These are phyloP conservation scores for Microascus cirrosus DNA, from an alignment of 2,329 filamentous ascomycete genomes.

Conservation along the genomic window DNA sequence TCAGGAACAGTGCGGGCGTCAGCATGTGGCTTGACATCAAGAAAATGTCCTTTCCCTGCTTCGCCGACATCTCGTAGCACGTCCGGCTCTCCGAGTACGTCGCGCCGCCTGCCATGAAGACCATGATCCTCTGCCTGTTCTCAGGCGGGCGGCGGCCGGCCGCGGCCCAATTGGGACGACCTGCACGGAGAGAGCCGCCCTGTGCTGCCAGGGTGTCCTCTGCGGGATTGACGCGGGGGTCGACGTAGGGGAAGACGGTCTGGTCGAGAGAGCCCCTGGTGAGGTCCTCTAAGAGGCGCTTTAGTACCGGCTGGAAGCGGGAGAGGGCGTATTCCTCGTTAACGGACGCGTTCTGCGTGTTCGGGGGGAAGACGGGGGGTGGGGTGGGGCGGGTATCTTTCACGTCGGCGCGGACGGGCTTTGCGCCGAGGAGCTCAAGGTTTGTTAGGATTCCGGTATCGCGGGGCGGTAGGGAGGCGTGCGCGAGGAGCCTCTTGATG, in stretches of 20 bases:
- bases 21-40: constrained; percentile 89
- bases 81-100: constrained; percentile 83
- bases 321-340: constrained; percentile 78
- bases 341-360: constrained; percentile 31
- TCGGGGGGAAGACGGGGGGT: constrained; percentile 56
- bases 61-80: constrained; percentile 76
- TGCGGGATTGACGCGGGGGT: constrained; percentile 54
- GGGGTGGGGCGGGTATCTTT: constrained; percentile 64
- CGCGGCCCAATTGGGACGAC: constrained; percentile 92
- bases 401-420: constrained; percentile 47
- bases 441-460: constrained; percentile 67
- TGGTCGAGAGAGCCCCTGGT: constrained; percentile 57
- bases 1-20: constrained; percentile 69
- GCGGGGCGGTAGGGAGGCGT: constrained; percentile 65
- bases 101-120: constrained; percentile 91
- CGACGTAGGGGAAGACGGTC: constrained; percentile 59
- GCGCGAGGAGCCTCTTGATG: constrained; percentile 70
- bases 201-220: constrained; percentile 44
- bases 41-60: constrained; percentile 70
- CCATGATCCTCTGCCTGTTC: constrained; percentile 79
- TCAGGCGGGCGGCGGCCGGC: constrained; percentile 62
- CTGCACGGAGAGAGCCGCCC: constrained; percentile 72
- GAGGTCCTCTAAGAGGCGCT: constrained; percentile 70
- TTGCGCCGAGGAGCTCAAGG: constrained; percentile 71
- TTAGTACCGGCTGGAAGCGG: constrained; percentile 72